Percentiles rank a stretch among this genome's conserved stretches.
Conservation (phyloP, 148 eudicot species). For the Salicornia ramosissima region DNA sequence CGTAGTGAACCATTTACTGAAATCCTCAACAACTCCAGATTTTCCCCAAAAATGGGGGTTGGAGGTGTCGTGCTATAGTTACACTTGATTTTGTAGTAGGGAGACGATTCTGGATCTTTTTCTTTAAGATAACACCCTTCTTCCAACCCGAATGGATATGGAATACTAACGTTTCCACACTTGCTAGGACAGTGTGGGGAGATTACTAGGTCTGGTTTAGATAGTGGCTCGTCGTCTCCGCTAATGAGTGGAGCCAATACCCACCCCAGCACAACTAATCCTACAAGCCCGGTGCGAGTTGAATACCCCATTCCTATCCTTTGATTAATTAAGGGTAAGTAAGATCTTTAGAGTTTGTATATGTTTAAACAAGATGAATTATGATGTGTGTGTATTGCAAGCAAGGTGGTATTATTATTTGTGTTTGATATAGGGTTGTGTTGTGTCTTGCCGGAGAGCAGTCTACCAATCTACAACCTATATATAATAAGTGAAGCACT, state of each 20-base stretch:
- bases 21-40: neutral
- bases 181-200: constrained; percentile 10
- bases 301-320: too few species aligned
- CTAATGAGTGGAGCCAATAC: neutral
- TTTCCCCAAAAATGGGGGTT: neutral
- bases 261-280: too few species aligned
- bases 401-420: too few species aligned
- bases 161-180: constrained; percentile 23
- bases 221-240: neutral
- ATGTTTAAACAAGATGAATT: too few species aligned
- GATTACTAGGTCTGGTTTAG: neutral
- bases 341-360: too few species aligned
- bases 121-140: constrained; percentile 15
- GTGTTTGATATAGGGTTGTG: too few species aligned
- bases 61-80: neutral
- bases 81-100: neutral
- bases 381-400: too few species aligned
- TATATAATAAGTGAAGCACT: too few species aligned
- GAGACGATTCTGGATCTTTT: neutral
- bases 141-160: constrained; percentile 27
- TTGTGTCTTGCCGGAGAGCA: too few species aligned
- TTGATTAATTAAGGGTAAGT: too few species aligned
- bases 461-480: too few species aligned
- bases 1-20: neutral
- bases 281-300: too few species aligned